A percentile compares a stretch with the other conserved stretches of the same genome.
Evolutionary conservation across 441 rosid genomes (phyloP).

Genomic region (Euphorbia corollata): DNA sequence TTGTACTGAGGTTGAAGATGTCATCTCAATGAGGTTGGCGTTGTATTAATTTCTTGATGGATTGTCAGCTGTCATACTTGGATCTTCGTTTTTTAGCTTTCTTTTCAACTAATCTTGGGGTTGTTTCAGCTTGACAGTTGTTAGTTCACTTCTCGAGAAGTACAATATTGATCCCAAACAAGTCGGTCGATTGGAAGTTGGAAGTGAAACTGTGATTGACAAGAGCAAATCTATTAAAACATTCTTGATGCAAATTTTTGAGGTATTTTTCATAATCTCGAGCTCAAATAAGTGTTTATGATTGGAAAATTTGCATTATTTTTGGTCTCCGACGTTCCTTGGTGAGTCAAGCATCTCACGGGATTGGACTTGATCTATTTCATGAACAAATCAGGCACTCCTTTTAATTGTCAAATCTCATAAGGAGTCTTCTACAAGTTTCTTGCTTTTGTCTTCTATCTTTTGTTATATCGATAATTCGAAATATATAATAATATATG

Average conservation of each 20-base stretch:
- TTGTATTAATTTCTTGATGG: not conserved
- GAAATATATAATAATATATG: not conserved
- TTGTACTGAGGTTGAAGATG: constrained; percentile 98
- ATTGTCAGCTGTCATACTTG: not conserved
- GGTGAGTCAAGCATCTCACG: not conserved
- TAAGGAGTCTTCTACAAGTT: not conserved
- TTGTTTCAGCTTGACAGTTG: constrained; percentile 67
- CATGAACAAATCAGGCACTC: not conserved
- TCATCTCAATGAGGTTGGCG: constrained; percentile 87
- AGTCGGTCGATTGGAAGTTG: constrained; percentile 95
- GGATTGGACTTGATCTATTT: constrained; percentile 3
- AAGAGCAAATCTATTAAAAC: constrained; percentile 99
- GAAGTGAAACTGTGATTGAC: constrained; percentile 97
- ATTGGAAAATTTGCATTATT: not conserved
- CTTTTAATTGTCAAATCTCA: not conserved
- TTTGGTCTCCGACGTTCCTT: not conserved
- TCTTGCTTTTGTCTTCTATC: not conserved
- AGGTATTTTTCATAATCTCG: constrained; percentile 39
- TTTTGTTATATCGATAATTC: not conserved
- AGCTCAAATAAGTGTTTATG: not conserved
- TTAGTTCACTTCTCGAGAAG: constrained; percentile 79
- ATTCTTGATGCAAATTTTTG: constrained; percentile 95
- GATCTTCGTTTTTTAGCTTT: not conserved
- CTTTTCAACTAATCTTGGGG: not conserved
- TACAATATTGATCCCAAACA: constrained; percentile 80